These are phyloP conservation scores for Dictyostelium capitatum DNA, from an alignment of 78 protist species.

Conservation along the genomic window DNA sequence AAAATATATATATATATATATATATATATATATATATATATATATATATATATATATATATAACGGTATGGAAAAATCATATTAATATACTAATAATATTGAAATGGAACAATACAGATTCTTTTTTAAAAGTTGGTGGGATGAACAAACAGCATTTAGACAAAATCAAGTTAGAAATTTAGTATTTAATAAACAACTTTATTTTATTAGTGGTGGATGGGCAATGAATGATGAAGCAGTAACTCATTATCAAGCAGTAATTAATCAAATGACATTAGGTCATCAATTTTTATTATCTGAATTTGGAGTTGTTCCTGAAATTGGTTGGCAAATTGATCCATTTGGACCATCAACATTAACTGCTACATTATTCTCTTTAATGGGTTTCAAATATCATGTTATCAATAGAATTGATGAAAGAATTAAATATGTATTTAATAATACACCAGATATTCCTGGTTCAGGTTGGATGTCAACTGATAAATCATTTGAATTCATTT, in stretches of 20 bases:
- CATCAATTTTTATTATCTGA: constrained; percentile 72
- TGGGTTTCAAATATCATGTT: constrained; percentile 72
- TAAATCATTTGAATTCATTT: constrained; percentile 37
- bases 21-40: too few species aligned
- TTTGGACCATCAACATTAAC: constrained; percentile 79
- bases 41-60: too few species aligned
- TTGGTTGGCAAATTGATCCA: constrained; percentile 84
- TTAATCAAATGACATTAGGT: constrained; percentile 79
- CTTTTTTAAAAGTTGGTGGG: constrained; percentile 68
- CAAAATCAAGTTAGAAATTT: constrained; percentile 42
- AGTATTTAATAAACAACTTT: constrained; percentile 21
- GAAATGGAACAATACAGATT: too few species aligned
- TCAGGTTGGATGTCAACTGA: constrained; percentile 30
- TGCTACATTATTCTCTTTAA: constrained; percentile 41
- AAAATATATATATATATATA: too few species aligned
- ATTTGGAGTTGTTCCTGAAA: constrained; percentile 67
- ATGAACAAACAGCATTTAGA: constrained; percentile 29
- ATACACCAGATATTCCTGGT: constrained; percentile 2
- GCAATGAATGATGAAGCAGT: constrained; percentile 77
- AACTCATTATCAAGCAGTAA: constrained; percentile 69
- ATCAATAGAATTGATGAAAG: constrained; percentile 67
- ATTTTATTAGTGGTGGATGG: constrained; percentile 83
- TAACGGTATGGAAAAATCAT: too few species aligned
- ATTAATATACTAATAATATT: too few species aligned
- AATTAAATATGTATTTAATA: constrained; percentile 27